Evolutionary conservation across 768 basidiomycete species (phyloP).

Genomic region (Dentipellis sp.): DNA sequence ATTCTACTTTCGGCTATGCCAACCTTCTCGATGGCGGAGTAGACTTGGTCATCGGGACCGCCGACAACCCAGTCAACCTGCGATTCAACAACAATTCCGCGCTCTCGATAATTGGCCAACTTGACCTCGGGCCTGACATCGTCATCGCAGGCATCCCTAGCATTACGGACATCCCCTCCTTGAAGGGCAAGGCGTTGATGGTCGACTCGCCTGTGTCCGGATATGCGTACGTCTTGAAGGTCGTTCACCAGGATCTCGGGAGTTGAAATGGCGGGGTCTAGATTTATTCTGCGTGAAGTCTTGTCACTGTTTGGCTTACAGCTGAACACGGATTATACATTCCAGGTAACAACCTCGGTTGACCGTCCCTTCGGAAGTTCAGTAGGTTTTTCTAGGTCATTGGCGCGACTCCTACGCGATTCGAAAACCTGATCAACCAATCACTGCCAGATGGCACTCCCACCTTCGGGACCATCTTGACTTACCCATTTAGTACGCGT

Average conservation of each 20-base stretch:
- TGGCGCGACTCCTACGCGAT: background rate
- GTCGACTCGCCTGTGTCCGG: background rate
- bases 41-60: conserved; percentile 1
- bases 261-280: background rate
- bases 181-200: background rate
- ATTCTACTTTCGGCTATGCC: background rate
- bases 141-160: background rate
- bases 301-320: background rate
- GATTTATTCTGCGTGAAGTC: background rate
- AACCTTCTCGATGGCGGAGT: background rate
- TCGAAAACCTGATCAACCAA: background rate
- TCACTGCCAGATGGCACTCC: conserved; percentile 4
- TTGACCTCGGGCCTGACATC: background rate
- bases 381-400: background rate
- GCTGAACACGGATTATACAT: background rate
- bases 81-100: conserved; percentile 2
- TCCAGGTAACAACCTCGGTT: background rate
- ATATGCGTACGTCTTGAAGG: background rate
- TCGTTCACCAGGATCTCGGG: background rate
- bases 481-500: conserved; percentile 1
- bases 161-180: background rate
- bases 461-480: conserved; percentile 1
- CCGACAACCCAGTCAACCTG: conserved; percentile 1
- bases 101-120: background rate
- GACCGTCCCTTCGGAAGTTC: no score